Evolutionary conservation across 768 basidiomycete species (phyloP), one percentile per base, ranked within the genome.

Genomic region (Trametes cingulata): DNA sequence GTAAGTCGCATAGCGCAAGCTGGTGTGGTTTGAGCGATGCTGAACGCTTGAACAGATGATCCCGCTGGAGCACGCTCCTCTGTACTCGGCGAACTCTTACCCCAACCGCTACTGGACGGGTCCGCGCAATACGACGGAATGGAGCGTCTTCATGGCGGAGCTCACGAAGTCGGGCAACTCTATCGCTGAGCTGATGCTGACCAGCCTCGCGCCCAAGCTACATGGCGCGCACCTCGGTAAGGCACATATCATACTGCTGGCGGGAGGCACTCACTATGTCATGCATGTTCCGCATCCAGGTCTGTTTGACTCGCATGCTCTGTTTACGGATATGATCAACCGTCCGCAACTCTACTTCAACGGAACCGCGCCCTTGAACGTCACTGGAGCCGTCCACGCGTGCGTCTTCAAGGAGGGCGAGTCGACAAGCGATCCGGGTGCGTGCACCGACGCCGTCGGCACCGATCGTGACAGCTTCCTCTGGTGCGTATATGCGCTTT

Each of bases 331-430:
- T 65, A 86, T 88, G 72, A 77, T 78, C 63, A 69, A 73, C 24
- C 69, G 79, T 56, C 86, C 87, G 0, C 63, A 70, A 8, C 61
- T 67, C 3, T 88, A 87, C 69, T 71, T 87, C 33, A 88, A 87
- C 60, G 86, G 86, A 8, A 87, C 85, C 0, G 85, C 78, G 0
- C 83, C 85, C 13, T 69, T 81, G 48, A 87, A 87, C 62, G 78
- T 83, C 24, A 86, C 82, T 0, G 82, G 84, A 0, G 75, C 78
- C 22, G 73, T 82, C 39, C 66, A 78, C 40, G 73, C 80, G 0
- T 86, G 85, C 64, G 74, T 83, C 3, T 80, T 77, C 65, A 50
- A 75, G 58, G 40, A 71, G 40, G 72, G 74, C 58, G 77, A 72
- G 25, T 63, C 63, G 15, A 63, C 64, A 56, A 62, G 63, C 13